Base-by-base conservation (phyloP, 2,329 filamentous ascomycete genomes). In the Thielaviopsis ethacetica region DNA sequence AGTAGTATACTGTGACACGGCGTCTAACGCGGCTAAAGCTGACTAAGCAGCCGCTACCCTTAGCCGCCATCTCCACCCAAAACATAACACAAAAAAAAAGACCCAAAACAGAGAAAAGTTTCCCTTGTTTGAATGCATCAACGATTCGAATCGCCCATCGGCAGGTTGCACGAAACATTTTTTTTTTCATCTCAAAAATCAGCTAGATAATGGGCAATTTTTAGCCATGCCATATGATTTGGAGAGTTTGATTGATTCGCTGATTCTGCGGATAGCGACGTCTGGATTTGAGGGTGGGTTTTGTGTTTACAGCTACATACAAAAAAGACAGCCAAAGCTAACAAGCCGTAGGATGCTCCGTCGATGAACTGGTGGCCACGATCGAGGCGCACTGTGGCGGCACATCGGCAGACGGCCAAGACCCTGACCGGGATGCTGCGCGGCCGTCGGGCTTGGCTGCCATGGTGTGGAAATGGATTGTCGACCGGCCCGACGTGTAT, bases 401-500 rank as follows among this genome's bases (percentile, higher is more conserved):
- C 34, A 26, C 56, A 22, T 30, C 12, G 17, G 22, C 24, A 2
- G 10, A 26, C 26, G 51, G 5, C 4, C 19, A 10, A 19, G n/a
- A 34, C 13, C 13, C 47, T 1, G 47, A 24, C 19, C 2, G 9
- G 26, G 19, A 4, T 19, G 26, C 56, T 13, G 4, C 49, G 7
- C 55, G n/a, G 19, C 34, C 53, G 10, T 53, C 47, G 10, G 55
- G 59, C 38, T 53, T 38, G 9, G 59, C 59, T 6, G 27, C 56
- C 47, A 54, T 56, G 47, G 54, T 65, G 22, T 66, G 64, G 65
- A 62, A 64, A 22, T 66, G 65, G 65, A 57, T 66, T 17, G 62
- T 61, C 26, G 60, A 52, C 7, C 63, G 63, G 52, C 62, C 62
- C n/a, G 65, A 65, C 34, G 56, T 66, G n/a, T 63, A 61, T 7